Percentiles rank a stretch among this genome's conserved stretches.
These are phyloP conservation scores for Aspergillus sclerotialis DNA, from an alignment of 2,329 filamentous ascomycete genomes.

Conservation along the genomic window DNA sequence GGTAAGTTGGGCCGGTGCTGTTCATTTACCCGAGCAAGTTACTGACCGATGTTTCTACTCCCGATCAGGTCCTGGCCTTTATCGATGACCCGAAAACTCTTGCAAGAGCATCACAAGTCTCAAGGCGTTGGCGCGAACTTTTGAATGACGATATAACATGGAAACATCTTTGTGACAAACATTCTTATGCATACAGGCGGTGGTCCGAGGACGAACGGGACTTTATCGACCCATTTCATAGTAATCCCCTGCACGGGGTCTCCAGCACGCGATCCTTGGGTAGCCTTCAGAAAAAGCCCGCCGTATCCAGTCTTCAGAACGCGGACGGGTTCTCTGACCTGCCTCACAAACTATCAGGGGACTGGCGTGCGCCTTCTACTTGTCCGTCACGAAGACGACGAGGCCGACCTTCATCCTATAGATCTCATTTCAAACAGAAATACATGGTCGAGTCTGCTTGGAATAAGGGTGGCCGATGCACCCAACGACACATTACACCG, in stretches of 20 bases:
- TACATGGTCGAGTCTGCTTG: constrained; percentile 97
- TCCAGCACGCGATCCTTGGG: constrained; percentile 14
- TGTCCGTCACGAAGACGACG: constrained; percentile 37
- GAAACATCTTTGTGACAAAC: constrained; percentile 95
- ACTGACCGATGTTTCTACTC: constrained; percentile 9
- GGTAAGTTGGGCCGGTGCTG: too few species aligned
- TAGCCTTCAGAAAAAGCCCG: constrained; percentile 19
- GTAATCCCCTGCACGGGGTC: constrained; percentile 15
- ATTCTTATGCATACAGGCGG: constrained; percentile 79
- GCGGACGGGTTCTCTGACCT: constrained; percentile 45
- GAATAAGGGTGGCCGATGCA: constrained; percentile 82
- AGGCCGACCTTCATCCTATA: constrained; percentile 72
- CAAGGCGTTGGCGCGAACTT: constrained; percentile 84
- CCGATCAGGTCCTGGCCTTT: constrained; percentile 74
- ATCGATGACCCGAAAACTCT: constrained; percentile 95
- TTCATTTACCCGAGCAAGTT: too few species aligned
- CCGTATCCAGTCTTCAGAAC: constrained; percentile 24
- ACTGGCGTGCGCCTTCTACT: constrained; percentile 24
- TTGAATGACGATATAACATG: constrained; percentile 95
- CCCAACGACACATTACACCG: constrained; percentile 82
- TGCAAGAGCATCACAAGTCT: constrained; percentile 92
- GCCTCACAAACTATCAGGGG: constrained; percentile 27
- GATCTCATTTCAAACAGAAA: constrained; percentile 94
- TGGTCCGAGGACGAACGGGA: constrained; percentile 41
- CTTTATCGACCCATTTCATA: constrained; percentile 28